phyloP scores from a whole-genome alignment of 768 basidiomycete genomes.

The Infundibulicybe gibba region DNA sequence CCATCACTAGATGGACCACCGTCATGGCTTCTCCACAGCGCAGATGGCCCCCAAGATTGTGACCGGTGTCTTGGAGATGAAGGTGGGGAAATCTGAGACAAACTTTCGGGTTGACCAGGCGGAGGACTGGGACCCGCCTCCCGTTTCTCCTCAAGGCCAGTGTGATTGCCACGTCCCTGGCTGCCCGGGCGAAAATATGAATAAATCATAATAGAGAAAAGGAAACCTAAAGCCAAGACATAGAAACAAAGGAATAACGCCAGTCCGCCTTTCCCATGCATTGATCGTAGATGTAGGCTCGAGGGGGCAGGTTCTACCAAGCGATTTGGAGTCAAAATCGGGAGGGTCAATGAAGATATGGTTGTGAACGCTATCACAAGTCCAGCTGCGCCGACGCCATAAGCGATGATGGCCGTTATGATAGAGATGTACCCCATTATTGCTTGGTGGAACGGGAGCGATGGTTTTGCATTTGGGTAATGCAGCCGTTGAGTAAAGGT shows the following conservation, averaged over 20 bases:
- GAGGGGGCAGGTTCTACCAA: constrained; percentile 2
- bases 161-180: too few species aligned
- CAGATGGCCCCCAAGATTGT: constrained; percentile 47
- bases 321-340: constrained; percentile 14
- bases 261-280: constrained; percentile 63
- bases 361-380: constrained; percentile 62
- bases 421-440: constrained; percentile 20
- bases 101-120: constrained; percentile 31
- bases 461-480: constrained; percentile 5
- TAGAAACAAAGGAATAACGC: constrained; percentile 64
- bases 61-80: constrained; percentile 40
- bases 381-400: constrained; percentile 60
- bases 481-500: constrained; percentile 30
- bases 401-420: constrained; percentile 38
- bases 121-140: constrained; percentile 14
- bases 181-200: too few species aligned
- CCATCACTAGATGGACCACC: constrained; percentile 40
- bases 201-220: too few species aligned
- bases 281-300: constrained; percentile 43
- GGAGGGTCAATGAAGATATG: constrained; percentile 23
- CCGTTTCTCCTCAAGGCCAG: too few species aligned
- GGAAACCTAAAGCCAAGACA: constrained; percentile 30
- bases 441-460: not conserved
- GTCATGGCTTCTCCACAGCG: constrained; percentile 35
- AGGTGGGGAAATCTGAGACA: constrained; percentile 36